Evolutionary conservation across 208 protist genomes (phyloP), one percentile per base, ranked within the genome.

Genomic region (Wallacemonas sp.): DNA sequence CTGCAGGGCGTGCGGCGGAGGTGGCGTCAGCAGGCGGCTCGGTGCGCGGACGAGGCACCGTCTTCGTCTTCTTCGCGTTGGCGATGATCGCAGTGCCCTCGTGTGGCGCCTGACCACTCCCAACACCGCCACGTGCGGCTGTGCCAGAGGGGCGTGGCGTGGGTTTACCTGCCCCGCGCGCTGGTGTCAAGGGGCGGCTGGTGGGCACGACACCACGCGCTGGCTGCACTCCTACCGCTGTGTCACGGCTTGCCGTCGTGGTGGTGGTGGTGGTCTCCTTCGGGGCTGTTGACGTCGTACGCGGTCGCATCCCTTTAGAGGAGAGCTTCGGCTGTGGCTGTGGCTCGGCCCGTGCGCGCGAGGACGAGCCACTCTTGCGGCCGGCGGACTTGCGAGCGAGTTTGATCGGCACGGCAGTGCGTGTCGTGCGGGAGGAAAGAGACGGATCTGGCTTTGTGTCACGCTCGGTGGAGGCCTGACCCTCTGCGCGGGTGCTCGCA

Each of bases 261-360:
- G 24, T 56, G 49, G 24, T 56, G 49, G 49, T 31, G 49, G 24
- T 56, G 49, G 24, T 53, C 19, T 53, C 21, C 19, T 53, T 28
- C 19, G 22, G 9, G 9, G 19, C 6, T 53, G 45, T 17, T 9
- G 17, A 6, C 21, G 45, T 28, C 14, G n/a, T n/a, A n/a, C n/a
- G n/a, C n/a, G n/a, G n/a, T n/a, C n/a, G n/a, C n/a, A n/a, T n/a
- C n/a, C n/a, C n/a, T n/a, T n/a, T n/a, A n/a, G n/a, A n/a, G n/a
- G n/a, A n/a, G n/a, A n/a, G n/a, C n/a, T n/a, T n/a, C n/a, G n/a
- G n/a, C n/a, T n/a, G n/a, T n/a, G n/a, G n/a, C n/a, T n/a, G n/a
- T n/a, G n/a, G n/a, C n/a, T n/a, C n/a, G n/a, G n/a, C n/a, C n/a
- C n/a, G n/a, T n/a, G n/a, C n/a, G 19, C 21, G 17, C 19, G 12